Base-by-base conservation (phyloP, 148 eudicot genomes). In the Diospyros lotus region DNA sequence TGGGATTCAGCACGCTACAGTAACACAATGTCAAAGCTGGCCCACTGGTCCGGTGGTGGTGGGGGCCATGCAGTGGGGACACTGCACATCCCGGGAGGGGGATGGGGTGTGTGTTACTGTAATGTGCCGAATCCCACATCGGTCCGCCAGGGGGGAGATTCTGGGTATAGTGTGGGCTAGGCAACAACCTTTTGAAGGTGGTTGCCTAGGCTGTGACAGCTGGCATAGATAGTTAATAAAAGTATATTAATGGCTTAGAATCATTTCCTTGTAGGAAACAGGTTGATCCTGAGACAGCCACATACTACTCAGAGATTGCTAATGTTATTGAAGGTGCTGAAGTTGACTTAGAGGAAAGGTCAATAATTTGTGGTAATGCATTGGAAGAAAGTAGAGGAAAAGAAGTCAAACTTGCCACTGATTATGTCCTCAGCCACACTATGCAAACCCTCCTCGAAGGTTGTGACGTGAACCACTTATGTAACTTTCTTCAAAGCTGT, bases 401-500 rank as follows among this genome's bases (percentile, higher is more conserved):
- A 84, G 98, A 95, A 82, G 87, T 90, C 53, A 97, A 92, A 78
- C 93, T 95, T 62, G 92, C 91, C 39, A 95, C 89, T 40, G 98
- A 95, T 76, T 81, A 88, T 79, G 80, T 87, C 55, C 73, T 92
- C 58, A 95, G 98, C 87, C 93, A 90, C 77, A 92, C 94, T 61
- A 54, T 95, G 83, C 90, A 95, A 82, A 80, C 73, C 11, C 87
- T 95, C 53, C 89, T 95, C 59, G 91, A 90, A 72, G 92, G 94
- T 44, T 95, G 97, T 83, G 89, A 87, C 77, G 79, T 88, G 42
- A 89, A 92, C 62, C 90, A 89, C 77, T 87, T 89, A 51, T 92
- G 97, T 81, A 79, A 79, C 68, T 95, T 95, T 77, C 88, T 95
- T 15, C 84, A 82, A 53, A 83, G 87, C 76, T 95, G 90, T 82